A percentile compares a stretch with the other conserved stretches of the same genome.
Evolutionary conservation across 352 stramenopile species (phyloP).

Genomic region (Blastocystis sp.): DNA sequence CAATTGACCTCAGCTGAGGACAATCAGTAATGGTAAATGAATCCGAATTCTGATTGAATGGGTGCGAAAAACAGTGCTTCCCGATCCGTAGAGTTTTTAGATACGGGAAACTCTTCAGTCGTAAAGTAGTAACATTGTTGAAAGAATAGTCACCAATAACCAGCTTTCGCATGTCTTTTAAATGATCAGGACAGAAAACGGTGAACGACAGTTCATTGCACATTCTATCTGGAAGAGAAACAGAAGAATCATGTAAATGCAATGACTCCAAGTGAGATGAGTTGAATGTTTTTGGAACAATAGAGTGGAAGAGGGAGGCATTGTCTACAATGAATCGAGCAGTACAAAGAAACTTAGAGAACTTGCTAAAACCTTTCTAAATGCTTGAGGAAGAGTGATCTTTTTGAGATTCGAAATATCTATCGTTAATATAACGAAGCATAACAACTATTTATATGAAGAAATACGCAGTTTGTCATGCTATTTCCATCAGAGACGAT

Average conservation of each 20-base stretch:
- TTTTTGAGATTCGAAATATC: not conserved
- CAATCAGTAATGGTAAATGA: not conserved
- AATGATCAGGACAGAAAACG: not conserved
- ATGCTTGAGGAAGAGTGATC: not conserved
- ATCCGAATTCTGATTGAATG: not conserved
- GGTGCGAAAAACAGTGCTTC: not conserved
- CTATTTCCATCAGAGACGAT: too few relatives aligned
- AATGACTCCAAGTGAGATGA: not conserved
- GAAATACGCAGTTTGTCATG: too few relatives aligned
- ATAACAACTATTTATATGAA: not conserved
- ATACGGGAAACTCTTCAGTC: not conserved
- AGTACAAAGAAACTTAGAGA: not conserved
- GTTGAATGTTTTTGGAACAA: not conserved
- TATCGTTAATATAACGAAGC: not conserved
- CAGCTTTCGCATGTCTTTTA: not conserved
- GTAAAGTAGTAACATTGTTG: not conserved
- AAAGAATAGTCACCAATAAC: not conserved
- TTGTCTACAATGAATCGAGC: not conserved
- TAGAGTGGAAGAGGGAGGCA: not conserved
- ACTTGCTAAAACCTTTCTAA: not conserved
- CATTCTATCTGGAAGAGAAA: not conserved
- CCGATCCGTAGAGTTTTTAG: not conserved
- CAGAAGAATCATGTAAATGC: not conserved
- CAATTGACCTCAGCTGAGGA: not conserved
- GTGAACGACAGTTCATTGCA: not conserved